Base-by-base conservation (phyloP, 768 basidiomycete species). In the Panellus pusillus region DNA sequence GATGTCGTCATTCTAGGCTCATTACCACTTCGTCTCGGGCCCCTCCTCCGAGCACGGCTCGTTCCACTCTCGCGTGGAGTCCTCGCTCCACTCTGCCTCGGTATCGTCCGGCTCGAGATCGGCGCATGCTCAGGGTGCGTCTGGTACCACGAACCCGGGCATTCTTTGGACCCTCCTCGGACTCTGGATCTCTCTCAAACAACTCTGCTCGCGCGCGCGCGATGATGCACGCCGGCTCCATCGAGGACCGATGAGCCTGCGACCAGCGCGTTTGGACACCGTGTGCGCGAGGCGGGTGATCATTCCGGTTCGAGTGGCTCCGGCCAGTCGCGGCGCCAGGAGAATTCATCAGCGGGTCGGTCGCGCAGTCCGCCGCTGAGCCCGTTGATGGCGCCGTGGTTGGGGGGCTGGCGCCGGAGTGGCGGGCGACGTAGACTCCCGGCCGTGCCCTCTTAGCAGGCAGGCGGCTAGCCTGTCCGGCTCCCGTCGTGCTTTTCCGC, bases 241-340 rank as follows among this genome's bases (percentile, higher is more conserved):
- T 61, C 40, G 55, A 56, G 59, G 59, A 9, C 52, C 59, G 14
- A 38, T 54, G 52, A 57, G 59, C 59, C 59, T 20, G 44, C 55
- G 5, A 24, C 47, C 24, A 61, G 59, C 36, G 59, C 59, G 20
- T 61, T 61, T 39, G 59, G 54, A 4, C 43, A 47, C 18, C 43
- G 43, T n/a, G 27, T 31, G 41, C 46, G 38, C 47, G 43, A 46
- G 9, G n/a, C 24, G 11, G 43, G n/a, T 14, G 54, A 60, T 9
- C 27, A 51, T 31, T 54, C 52, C 8, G 53, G 51, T 6, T 55
- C 54, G 43, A 52, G 50, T 19, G 54, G 54, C 6, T 47, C 41
- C 2, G 35, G 31, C 3, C 3, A n/a, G 3, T 40, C 39, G 39
- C 8, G 55, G 41, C 24, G 51, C 32, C 50, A 52, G 29, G 58